Base-by-base conservation (phyloP, 495 filamentous ascomycete species). In the Letharia columbiana region DNA sequence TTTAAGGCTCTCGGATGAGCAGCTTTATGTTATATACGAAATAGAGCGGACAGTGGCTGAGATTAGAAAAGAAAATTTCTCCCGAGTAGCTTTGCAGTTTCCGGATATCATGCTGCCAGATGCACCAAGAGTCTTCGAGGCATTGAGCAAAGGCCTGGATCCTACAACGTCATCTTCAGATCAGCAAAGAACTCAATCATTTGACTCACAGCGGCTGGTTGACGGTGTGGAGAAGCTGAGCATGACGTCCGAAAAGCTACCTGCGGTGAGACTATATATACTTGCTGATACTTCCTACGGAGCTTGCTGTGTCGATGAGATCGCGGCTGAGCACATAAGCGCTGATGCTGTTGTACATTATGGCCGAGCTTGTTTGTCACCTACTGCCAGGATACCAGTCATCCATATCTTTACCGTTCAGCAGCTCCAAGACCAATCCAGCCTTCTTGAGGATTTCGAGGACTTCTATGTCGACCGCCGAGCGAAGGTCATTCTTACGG, bases 241-340 rank as follows among this genome's bases (percentile, higher is more conserved):
- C 12, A 56, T 33, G 11, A n/a, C 42, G 11, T 40, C 64, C 20
- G 57, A 70, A 0, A 67, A 74, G 23, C 71, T 71, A 15, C 66
- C 67, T 40, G 71, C 79, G 35, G 79, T 81, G 50, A 84, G 82
- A 68, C 80, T 96, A 37, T 94, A 87, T 70, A 95, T 99, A 67
- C 81, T 99, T 49, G 94, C 89, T 42, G 94, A 99, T 74, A 98
- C 94, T 12, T 96, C 92, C 3, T 99, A 98, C 76, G 93, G 94
- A 56, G 85, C 92, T 7, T 99, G 94, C 78, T 99, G 94, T 73
- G 92, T 97, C 60, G 94, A 99, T 68, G 94, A 99, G 75, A 88
- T 98, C 57, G 95, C 94, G 3, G 94, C 95, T 20, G 93, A 98
- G 72, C 95, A 99, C 75, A 88, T 90, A 40, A 81, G 91, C 71